Evolutionary conservation across 177 flowering plant genomes (phyloP).

Genomic region (Vitis hybrid): DNA sequence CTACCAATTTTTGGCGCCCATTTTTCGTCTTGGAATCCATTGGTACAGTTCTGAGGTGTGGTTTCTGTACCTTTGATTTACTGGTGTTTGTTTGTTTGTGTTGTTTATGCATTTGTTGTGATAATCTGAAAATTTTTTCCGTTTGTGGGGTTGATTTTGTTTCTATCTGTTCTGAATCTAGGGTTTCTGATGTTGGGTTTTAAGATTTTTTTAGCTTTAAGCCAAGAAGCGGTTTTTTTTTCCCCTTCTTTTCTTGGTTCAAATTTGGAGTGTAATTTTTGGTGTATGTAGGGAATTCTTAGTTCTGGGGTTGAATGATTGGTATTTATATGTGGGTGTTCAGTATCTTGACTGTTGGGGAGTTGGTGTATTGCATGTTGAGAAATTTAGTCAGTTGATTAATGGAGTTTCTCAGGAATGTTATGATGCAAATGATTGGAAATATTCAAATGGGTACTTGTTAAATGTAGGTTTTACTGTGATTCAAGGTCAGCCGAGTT

Average conservation of each 20-base stretch:
- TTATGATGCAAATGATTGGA: not conserved
- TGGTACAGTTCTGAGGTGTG: conserved; percentile 5
- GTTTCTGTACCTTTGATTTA: not conserved
- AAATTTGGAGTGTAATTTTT: not conserved
- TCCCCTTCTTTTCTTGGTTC: not conserved
- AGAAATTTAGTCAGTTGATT: too few relatives aligned
- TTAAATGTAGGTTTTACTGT: not conserved
- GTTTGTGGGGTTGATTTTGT: conserved; percentile 10
- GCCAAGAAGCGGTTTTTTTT: not conserved
- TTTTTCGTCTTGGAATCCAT: not conserved
- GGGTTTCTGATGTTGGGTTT: conserved; percentile 13
- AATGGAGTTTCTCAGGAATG: not conserved
- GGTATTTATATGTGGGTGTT: not conserved
- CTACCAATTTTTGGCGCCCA: too few relatives aligned
- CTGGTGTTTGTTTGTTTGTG: not conserved
- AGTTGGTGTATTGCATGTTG: not conserved
- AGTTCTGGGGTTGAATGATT: too few relatives aligned
- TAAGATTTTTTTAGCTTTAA: too few relatives aligned
- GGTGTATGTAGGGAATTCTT: too few relatives aligned
- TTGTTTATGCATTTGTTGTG: not conserved
- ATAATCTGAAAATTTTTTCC: not conserved
- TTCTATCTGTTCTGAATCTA: conserved; percentile 3
- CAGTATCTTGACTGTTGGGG: not conserved
- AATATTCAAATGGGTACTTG: not conserved
- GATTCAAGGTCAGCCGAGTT: not conserved